phyloP scores from a whole-genome alignment of 2,329 filamentous ascomycete species.

The Phoma sp. region DNA sequence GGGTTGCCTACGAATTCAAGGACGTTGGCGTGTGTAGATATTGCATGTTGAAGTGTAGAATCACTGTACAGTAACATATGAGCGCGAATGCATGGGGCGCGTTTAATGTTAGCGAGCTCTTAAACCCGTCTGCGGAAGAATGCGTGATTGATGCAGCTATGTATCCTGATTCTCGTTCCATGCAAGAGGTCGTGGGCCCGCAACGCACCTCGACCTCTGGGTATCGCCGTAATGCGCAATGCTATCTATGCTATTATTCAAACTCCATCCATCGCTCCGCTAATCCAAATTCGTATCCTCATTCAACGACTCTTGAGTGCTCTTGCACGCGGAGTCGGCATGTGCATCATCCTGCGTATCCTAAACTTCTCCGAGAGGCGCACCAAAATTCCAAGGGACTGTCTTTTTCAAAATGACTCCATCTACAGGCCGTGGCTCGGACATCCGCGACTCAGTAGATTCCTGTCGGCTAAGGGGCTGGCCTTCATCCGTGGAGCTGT shows the following conservation, averaged over 20 bases:
- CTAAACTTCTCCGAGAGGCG: constrained; percentile 41
- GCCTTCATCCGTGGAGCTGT: constrained; percentile 21
- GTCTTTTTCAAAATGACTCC: constrained; percentile 44
- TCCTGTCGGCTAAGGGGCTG: constrained; percentile 29
- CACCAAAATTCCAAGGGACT: constrained; percentile 43
- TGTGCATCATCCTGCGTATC: not conserved
- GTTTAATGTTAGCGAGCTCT: not conserved
- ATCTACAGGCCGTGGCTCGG: constrained; percentile 34
- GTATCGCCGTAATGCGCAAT: constrained; percentile 13
- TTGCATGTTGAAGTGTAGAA: constrained; percentile 12
- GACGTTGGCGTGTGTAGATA: constrained; percentile 5
- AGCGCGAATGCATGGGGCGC: not conserved
- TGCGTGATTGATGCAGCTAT: constrained; percentile 4
- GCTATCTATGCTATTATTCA: constrained; percentile 8
- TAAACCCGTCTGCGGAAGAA: not conserved
- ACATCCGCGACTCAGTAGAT: constrained; percentile 28
- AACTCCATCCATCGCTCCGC: not conserved
- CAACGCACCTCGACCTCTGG: not conserved
- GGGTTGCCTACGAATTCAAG: no score
- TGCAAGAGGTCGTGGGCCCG: not conserved
- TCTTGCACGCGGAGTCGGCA: not conserved
- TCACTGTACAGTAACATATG: constrained; percentile 11
- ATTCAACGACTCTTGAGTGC: not conserved
- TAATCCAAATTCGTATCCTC: not conserved
- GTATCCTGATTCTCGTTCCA: not conserved